A percentile compares a stretch with the other conserved stretches of the same genome.
phyloP scores from a whole-genome alignment of 2,329 filamentous ascomycete species.

The Verticillium nonalfalfae region DNA sequence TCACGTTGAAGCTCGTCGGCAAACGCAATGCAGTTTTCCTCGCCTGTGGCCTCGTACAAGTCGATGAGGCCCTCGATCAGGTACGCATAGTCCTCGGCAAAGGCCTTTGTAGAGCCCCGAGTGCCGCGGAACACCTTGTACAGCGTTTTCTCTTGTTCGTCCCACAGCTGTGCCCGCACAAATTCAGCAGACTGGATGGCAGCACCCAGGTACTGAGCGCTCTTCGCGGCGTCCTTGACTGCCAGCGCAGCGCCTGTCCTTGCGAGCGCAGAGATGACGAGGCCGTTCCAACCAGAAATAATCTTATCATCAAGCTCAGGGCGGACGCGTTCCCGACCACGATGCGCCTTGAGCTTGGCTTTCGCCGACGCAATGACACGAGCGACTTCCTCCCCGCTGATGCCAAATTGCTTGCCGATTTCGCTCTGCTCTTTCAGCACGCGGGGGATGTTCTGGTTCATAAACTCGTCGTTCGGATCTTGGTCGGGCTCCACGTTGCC shows the following conservation, averaged over 20 bases:
- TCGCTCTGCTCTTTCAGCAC: constrained; percentile 61
- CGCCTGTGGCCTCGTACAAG: constrained; percentile 76
- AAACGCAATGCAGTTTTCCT: constrained; percentile 70
- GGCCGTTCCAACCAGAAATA: constrained; percentile 79
- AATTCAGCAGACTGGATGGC: constrained; percentile 67
- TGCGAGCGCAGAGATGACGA: constrained; percentile 79
- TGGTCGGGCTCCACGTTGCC: constrained; percentile 80
- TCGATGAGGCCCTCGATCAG: constrained; percentile 76
- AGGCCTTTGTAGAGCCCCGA: constrained; percentile 60
- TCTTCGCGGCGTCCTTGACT: constrained; percentile 48
- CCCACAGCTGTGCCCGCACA: constrained; percentile 68
- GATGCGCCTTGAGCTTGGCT: constrained; percentile 61
- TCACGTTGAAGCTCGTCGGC: constrained; percentile 73
- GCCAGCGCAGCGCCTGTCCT: constrained; percentile 65
- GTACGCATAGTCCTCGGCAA: constrained; percentile 94
- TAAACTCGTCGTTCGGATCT: constrained; percentile 89
- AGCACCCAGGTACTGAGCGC: constrained; percentile 54
- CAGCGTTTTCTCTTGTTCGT: constrained; percentile 53
- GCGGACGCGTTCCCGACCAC: constrained; percentile 66
- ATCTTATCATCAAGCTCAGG: constrained; percentile 86
- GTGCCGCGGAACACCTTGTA: constrained; percentile 69
- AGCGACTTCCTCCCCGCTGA: constrained; percentile 62
- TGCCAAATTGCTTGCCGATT: constrained; percentile 68
- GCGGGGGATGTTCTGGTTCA: constrained; percentile 84
- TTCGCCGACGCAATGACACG: constrained; percentile 62